A percentile compares a stretch with the other conserved stretches of the same genome.
These are phyloP conservation scores for Keqinozyma sinolaborantium DNA, from an alignment of 1,139 yeast species.

Conservation along the genomic window DNA sequence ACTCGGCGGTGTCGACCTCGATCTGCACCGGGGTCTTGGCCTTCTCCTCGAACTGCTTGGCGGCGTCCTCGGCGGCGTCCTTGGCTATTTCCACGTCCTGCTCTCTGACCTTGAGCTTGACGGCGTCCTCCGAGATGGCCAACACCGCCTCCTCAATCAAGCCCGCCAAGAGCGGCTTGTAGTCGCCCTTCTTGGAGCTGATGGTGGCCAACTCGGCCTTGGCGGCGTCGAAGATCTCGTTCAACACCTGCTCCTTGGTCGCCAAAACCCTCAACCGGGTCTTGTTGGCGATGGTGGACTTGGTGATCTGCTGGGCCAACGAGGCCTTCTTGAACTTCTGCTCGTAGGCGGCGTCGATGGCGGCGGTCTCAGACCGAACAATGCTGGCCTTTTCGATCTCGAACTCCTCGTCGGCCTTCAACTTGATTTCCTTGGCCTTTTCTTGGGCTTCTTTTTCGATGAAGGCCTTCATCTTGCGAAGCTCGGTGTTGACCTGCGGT, in stretches of 20 bases:
- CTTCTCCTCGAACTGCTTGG: conserved; percentile 58
- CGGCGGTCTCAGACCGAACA: conserved; percentile 87
- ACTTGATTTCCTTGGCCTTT: conserved; percentile 92
- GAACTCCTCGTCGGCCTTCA: conserved; percentile 97
- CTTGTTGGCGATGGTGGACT: conserved; percentile 93
- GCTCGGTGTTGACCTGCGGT: conserved; percentile 84
- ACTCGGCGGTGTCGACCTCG: conserved; percentile 52
- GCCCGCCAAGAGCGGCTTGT: conserved; percentile 68
- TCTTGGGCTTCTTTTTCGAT: conserved; percentile 99
- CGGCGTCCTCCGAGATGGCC: conserved; percentile 69
- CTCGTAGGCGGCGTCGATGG: conserved; percentile 79
- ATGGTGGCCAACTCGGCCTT: conserved; percentile 56
- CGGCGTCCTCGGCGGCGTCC: conserved; percentile 60
- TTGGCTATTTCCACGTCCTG: conserved; percentile 63
- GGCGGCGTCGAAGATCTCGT: conserved; percentile 70
- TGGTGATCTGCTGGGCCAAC: conserved; percentile 91
- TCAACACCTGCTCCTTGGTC: conserved; percentile 80
- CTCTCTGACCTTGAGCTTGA: conserved; percentile 65
- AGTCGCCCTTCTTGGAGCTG: conserved; percentile 45
- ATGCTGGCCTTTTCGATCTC: conserved; percentile 95
- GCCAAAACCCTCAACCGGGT: conserved; percentile 86
- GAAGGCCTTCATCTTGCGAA: conserved; percentile 97
- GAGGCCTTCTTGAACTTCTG: conserved; percentile 87
- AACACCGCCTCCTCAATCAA: conserved; percentile 81
- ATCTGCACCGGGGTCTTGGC: conserved; percentile 49